Percentiles rank a stretch among this genome's conserved stretches.
These are phyloP conservation scores for Firmiana major DNA, from an alignment of 345 rosid species.

Conservation along the genomic window DNA sequence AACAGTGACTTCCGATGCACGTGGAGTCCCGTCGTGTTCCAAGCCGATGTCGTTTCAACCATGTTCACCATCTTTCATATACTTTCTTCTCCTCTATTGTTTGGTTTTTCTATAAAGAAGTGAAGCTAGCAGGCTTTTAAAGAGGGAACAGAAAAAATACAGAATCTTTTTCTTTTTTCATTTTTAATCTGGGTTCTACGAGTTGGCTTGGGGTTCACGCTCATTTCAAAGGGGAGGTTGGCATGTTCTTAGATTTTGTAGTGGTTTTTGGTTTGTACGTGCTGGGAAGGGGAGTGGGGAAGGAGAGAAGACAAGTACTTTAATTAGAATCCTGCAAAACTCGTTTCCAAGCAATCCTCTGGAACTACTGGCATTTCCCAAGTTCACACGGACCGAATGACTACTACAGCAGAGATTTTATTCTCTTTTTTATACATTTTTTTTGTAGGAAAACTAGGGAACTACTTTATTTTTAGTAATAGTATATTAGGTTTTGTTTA, in stretches of 20 bases:
- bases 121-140: neutral
- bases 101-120: neutral
- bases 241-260: neutral
- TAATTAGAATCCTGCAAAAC: constrained; percentile 8
- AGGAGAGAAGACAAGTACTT: neutral
- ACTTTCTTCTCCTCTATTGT: neutral
- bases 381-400: constrained; percentile 7
- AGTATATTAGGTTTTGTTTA: neutral
- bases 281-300: neutral
- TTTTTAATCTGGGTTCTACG: neutral
- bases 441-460: no score
- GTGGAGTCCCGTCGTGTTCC: constrained; percentile 25
- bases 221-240: neutral
- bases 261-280: neutral
- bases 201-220: neutral
- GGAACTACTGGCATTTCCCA: neutral
- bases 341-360: neutral
- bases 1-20: constrained; percentile 20
- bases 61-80: neutral
- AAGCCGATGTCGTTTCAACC: constrained; percentile 8
- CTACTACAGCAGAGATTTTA: neutral
- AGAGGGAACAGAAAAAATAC: neutral
- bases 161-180: neutral
- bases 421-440: neutral
- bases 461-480: neutral